Evolutionary conservation across 805 yeast genomes (phyloP), one percentile per base, ranked within the genome.

Genomic region (Metschnikowia henanensis): DNA sequence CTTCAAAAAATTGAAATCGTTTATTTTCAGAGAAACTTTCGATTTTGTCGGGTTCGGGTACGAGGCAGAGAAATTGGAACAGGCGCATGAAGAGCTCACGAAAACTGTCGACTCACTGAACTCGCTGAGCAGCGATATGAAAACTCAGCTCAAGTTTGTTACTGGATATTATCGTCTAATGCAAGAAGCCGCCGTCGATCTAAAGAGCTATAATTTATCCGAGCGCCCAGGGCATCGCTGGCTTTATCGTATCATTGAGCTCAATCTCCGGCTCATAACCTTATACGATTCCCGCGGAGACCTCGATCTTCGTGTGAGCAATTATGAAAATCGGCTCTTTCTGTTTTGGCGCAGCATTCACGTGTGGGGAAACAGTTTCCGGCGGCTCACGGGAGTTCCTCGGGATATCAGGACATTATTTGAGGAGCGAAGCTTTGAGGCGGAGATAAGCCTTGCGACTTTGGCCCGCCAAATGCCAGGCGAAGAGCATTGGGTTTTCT

Each of bases 231-330:
- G 42, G 13, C 37, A 32, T 16, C 28, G 31, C 6, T 34, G 33
- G 29, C 25, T 34, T 22, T 40, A 34, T 17, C 35, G 37, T 5
- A 40, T 40, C 12, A 15, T 33, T 15, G 38, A 40, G 28, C 33
- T 40, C 30, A 33, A 40, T 18, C 29, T 40, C 28, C 8, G 20
- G 21, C 38, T 40, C 18, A 25, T 33, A 29, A 18, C 28, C 9
- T 18, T 40, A 35, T 13, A 20, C 25, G 34, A 40, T 18, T 33
- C 34, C 6, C 10, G 15, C 9, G 43, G 43, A 12, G 20, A 28
- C 7, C 34, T 40, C 12, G 35, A 40, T 21, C 16, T 19, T 1
- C 5, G 8, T 5, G 10, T 16, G 17, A 19, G 10, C 7, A 2
- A 29, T 15, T 28, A 32, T 17, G 37, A 39, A 13, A 13, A 19